Evolutionary conservation across 148 eudicot genomes (phyloP), one percentile per base, ranked within the genome.

Genomic region (Tetragonia tetragonoides): DNA sequence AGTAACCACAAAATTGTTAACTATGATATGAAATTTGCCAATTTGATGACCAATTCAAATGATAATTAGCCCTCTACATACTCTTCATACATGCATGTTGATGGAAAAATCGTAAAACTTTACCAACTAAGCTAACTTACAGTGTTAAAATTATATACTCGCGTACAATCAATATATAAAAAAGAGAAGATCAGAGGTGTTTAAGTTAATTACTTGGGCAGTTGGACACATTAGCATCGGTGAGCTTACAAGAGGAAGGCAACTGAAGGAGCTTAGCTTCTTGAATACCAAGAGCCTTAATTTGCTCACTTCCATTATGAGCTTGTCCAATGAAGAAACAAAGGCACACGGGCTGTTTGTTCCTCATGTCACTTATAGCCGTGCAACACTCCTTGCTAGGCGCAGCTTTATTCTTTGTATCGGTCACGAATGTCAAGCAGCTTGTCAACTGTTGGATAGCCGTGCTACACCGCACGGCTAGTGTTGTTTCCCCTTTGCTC

Each of bases 161-260:
- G n/a, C n/a, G n/a, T n/a, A n/a, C n/a, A n/a, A n/a, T n/a, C n/a
- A n/a, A n/a, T n/a, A n/a, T 28, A 28, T 28, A 28, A n/a, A 20
- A 51, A 7, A 38, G 18, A 67, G 38, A 38, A 46, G 69, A 18
- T 51, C 49, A 66, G 47, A 49, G 28, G 61, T 17, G 6, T 15
- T 81, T 5, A 44, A 49, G 3, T 82, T 84, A 93, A 8, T 82
- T 84, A 93, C 97, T 86, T 38, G 98, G 98, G 76, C 98, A 93
- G 18, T 89, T 68, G 70, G 74, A 15, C 66, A 85, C 46, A 60
- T 81, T 84, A 37, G 90, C 89, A 71, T 91, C 85, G 42, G 82
- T 63, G 41, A 93, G 41, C 39, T 85, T 85, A 75, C 98, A 92
- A 75, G 87, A 88, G 53, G 89, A 77, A 24, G 98, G 92, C 8